phyloP scores from a whole-genome alignment of 2,329 filamentous ascomycete species.

The Pseudocercospora macadamiae region DNA sequence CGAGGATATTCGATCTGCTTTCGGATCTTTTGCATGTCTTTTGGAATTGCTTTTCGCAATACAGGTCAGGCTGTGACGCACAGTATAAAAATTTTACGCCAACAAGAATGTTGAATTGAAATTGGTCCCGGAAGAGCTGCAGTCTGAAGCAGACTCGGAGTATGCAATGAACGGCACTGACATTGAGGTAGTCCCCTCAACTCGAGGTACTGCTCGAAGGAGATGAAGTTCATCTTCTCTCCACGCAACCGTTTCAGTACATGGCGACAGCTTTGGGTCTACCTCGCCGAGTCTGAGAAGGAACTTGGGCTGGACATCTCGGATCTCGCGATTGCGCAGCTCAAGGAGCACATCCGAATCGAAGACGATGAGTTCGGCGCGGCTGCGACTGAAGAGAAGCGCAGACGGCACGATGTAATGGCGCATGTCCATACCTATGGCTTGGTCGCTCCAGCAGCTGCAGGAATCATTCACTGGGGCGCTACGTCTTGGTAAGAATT shows the following conservation, averaged over 20 bases:
- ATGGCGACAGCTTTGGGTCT: conserved; percentile 85
- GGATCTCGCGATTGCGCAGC: conserved; percentile 59
- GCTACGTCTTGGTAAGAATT: conserved; percentile 56
- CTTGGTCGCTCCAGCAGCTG: conserved; percentile 71
- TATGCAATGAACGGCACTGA: conserved; percentile 17
- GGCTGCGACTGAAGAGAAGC: conserved; percentile 54
- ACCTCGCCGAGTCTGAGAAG: conserved; percentile 79
- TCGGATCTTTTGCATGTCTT: too few relatives aligned
- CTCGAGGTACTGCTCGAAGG: conserved; percentile 70
- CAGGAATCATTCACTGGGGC: conserved; percentile 80
- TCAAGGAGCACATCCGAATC: conserved; percentile 49
- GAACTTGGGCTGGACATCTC: conserved; percentile 78
- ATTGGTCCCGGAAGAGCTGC: neutral
- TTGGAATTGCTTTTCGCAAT: too few relatives aligned
- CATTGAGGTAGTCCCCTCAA: conserved; percentile 66
- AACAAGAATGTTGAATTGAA: neutral
- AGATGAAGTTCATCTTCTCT: conserved; percentile 81
- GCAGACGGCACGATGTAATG: conserved; percentile 54
- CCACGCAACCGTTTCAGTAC: conserved; percentile 73
- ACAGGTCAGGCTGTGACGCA: neutral
- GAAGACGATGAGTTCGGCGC: conserved; percentile 53
- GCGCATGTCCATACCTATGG: conserved; percentile 66
- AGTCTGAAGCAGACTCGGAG: neutral
- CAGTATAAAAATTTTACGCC: conserved; percentile 1
- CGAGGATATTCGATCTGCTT: neutral